These are phyloP conservation scores for Ophiostoma tasmaniense DNA, from an alignment of 2,329 filamentous ascomycete species.

Conservation along the genomic window DNA sequence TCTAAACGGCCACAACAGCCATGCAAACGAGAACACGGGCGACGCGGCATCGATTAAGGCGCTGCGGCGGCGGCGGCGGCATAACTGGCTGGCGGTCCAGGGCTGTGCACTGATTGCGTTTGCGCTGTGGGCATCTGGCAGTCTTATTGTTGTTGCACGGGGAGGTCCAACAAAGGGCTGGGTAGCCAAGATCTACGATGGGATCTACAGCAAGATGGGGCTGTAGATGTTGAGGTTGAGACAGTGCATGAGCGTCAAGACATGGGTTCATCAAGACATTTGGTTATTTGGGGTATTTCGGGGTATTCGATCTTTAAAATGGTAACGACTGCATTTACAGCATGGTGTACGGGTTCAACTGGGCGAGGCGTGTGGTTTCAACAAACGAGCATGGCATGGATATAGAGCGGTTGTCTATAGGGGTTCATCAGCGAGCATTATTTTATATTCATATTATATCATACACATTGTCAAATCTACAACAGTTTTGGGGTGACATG, in stretches of 20 bases:
- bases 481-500: not conserved
- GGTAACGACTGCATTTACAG: not conserved
- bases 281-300: not conserved
- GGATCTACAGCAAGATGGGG: slow-evolving; percentile 42
- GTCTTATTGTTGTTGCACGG: slow-evolving; percentile 66
- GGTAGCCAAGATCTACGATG: slow-evolving; percentile 73
- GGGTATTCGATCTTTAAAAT: not conserved
- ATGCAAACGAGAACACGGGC: slow-evolving; percentile 7
- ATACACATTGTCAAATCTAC: not conserved
- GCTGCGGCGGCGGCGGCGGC: slow-evolving; percentile 37
- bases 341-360: not conserved
- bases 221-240: not conserved
- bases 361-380: slow-evolving; percentile 7
- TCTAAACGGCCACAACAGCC: slow-evolving; percentile 26
- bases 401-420: not conserved
- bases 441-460: not conserved
- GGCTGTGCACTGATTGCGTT: slow-evolving; percentile 49
- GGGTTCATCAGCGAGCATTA: not conserved
- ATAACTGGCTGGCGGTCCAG: slow-evolving; percentile 66
- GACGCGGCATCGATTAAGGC: slow-evolving; percentile 36
- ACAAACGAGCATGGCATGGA: not conserved
- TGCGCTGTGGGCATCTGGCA: slow-evolving; percentile 71
- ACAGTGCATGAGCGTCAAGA: not conserved
- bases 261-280: not conserved
- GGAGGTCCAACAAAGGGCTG: slow-evolving; percentile 65